Percentiles rank a stretch among this genome's conserved stretches.
Conservation (phyloP, 2,329 filamentous ascomycete species). For the Curvularia hawaiiensis region DNA sequence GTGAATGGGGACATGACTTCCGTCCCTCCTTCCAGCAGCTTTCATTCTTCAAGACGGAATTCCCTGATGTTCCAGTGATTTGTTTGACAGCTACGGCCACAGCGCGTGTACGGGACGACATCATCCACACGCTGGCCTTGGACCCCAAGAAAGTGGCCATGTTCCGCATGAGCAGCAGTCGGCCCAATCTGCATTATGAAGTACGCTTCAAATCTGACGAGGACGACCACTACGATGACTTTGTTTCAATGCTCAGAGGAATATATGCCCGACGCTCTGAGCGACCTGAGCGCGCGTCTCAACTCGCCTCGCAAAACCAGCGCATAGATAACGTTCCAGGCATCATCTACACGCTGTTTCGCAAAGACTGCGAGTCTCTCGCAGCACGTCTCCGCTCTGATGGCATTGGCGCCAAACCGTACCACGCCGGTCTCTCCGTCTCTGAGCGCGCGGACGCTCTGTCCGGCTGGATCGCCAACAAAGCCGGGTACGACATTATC, state of each 20-base stretch:
- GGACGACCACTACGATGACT: conserved; percentile 74
- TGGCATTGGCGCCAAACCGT: conserved; percentile 74
- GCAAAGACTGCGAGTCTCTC: conserved; percentile 75
- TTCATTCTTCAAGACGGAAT: conserved; percentile 81
- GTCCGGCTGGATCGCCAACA: conserved; percentile 72
- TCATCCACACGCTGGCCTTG: conserved; percentile 75
- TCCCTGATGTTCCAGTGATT: conserved; percentile 87
- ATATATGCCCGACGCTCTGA: conserved; percentile 72
- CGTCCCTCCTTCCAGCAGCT: conserved; percentile 89
- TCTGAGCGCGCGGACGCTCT: conserved; percentile 73
- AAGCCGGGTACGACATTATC: conserved; percentile 83
- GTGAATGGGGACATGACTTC: conserved; percentile 98
- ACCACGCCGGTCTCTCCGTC: conserved; percentile 72
- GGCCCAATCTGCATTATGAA: conserved; percentile 89
- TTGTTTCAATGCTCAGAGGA: conserved; percentile 75
- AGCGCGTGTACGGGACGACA: conserved; percentile 76
- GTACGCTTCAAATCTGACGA: conserved; percentile 82
- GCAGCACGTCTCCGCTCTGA: conserved; percentile 68
- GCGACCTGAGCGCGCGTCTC: conserved; percentile 60
- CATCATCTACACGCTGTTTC: conserved; percentile 79
- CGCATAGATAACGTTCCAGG: conserved; percentile 70
- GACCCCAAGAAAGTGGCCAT: conserved; percentile 67
- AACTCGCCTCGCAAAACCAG: conserved; percentile 59
- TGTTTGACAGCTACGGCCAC: conserved; percentile 94
- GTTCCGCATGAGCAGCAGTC: conserved; percentile 83